Evolutionary conservation across 2,329 filamentous ascomycete species (phyloP).

Genomic region (Juglanconis juglandina): DNA sequence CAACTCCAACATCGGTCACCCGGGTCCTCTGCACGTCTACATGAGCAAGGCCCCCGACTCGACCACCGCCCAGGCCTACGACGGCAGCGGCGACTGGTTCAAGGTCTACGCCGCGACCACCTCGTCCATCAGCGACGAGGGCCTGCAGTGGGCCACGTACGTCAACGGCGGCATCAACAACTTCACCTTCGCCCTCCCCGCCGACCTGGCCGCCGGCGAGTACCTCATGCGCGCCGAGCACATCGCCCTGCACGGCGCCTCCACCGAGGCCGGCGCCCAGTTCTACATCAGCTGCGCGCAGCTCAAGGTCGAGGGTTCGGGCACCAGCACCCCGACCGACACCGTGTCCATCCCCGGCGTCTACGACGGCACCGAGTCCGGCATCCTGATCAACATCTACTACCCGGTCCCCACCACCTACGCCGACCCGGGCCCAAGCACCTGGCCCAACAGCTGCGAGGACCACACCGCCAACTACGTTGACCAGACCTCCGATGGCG

Average conservation of each 20-base stretch:
- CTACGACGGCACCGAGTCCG: conserved; percentile 31
- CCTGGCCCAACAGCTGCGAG: conserved; percentile 33
- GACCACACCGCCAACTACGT: conserved; percentile 36
- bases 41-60: conserved; percentile 34
- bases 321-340: conserved; percentile 26
- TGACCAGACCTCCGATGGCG: conserved; percentile 31
- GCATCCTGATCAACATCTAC: conserved; percentile 33
- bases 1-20: conserved; percentile 32
- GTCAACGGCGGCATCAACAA: conserved; percentile 26
- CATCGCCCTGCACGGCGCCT: conserved; percentile 37
- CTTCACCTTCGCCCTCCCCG: conserved; percentile 33
- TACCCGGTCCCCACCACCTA: conserved; percentile 32
- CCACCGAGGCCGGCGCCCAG: conserved; percentile 31
- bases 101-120: conserved; percentile 34
- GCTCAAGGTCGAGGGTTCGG: conserved; percentile 30
- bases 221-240: conserved; percentile 42
- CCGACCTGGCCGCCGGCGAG: conserved; percentile 31
- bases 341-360: conserved; percentile 32
- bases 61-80: conserved; percentile 28
- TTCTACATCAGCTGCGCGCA: conserved; percentile 39
- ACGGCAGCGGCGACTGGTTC: conserved; percentile 35
- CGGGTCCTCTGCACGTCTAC: conserved; percentile 36
- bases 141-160: conserved; percentile 32
- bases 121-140: conserved; percentile 26
- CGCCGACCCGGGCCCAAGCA: conserved; percentile 29